Evolutionary conservation across 345 rosid species (phyloP).

Genomic region (thale cress (Arabidopsis thaliana)): DNA sequence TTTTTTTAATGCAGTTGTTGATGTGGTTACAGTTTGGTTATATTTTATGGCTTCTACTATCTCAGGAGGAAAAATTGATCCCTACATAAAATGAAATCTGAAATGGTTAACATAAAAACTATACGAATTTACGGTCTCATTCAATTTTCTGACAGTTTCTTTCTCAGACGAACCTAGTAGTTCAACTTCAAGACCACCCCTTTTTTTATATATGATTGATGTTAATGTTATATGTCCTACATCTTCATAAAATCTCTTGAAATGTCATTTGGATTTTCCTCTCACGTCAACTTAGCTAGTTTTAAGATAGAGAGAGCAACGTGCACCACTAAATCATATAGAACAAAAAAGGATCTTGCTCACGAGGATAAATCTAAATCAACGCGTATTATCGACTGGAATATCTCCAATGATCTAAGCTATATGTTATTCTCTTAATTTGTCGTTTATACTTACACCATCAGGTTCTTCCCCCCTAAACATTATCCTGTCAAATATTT

Average conservation of each 20-base stretch:
- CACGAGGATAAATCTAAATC: conserved; percentile 30
- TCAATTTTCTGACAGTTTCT: too few relatives aligned
- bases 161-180: too few relatives aligned
- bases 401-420: conserved; percentile 23
- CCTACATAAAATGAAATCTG: too few relatives aligned
- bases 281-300: conserved; percentile 14
- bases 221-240: conserved; percentile 4
- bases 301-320: conserved; percentile 24
- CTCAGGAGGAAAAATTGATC: too few relatives aligned
- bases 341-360: conserved; percentile 18
- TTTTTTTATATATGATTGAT: not conserved
- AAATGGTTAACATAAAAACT: too few relatives aligned
- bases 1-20: not conserved
- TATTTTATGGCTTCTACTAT: too few relatives aligned
- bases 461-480: conserved; percentile 41
- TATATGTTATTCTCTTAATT: conserved; percentile 30
- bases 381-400: conserved; percentile 30
- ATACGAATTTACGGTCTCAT: too few relatives aligned
- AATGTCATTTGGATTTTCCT: conserved; percentile 5
- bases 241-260: conserved; percentile 4
- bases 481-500: conserved; percentile 12
- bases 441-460: conserved; percentile 31
- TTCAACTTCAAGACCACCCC: too few relatives aligned
- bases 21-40: not conserved
- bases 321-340: conserved; percentile 10